Base-by-base conservation (phyloP, 805 yeast genomes). In the Kuraishia capsulata region DNA sequence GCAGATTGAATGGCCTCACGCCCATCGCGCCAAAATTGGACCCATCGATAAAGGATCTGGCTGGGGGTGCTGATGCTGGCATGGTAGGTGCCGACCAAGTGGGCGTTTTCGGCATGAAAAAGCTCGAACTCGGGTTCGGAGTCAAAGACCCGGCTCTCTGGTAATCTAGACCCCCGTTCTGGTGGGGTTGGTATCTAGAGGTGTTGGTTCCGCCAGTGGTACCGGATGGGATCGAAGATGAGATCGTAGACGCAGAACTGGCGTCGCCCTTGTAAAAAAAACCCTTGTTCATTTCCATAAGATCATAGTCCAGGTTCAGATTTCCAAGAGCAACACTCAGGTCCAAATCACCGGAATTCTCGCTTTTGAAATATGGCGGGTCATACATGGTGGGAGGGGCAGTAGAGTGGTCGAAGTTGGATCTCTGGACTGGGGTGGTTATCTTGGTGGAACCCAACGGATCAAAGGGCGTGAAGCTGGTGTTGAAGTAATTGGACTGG, bases 1-100 rank as follows among this genome's bases (percentile, higher is more conserved):
- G 35, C 28, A 33, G 35, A n/a, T 23, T n/a, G 18, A 33, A 33
- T 8, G 35, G 35, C 35, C 35, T 33, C 28, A 33, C 35, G 35
- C 18, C 24, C 16, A 21, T 26, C 16, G 35, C n/a, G 26, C 26
- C 35, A 18, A 23, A 28, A 18, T 6, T 31, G 23, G 24, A 31
- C 23, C 23, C 13, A 5, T 9, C 20, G 16, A 16, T 17, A 28
- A 20, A 33, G 35, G 13, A 14, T 16, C 28, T 20, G 34, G 21
- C 18, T 28, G 24, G 35, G 23, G 16, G 35, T 28, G 24, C 24
- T 16, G 35, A 20, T 5, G 26, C 35, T n/a, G 24, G 35, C n/a
- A 31, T 18, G 23, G n/a, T 19, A 16, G 16, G 23, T 5, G 23
- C 35, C 11, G 23, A 20, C 35, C 35, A 33, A 6, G 18, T 16